Percentiles rank a stretch among this genome's conserved stretches.
Evolutionary conservation across 441 rosid genomes (phyloP).

Genomic region (Erysimum cheiri): DNA sequence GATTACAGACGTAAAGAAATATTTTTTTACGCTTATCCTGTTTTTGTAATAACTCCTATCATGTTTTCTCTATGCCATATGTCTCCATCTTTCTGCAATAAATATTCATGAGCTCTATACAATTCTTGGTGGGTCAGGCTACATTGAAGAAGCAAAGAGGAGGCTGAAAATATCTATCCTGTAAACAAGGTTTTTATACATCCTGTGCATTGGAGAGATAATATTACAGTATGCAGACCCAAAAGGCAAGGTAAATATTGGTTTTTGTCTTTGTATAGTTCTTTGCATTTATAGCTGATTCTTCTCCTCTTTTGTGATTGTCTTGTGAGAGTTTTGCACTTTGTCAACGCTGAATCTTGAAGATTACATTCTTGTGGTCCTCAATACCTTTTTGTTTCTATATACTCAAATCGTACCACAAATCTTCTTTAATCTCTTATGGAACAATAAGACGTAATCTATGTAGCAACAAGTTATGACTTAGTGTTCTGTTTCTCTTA

Average conservation of each 20-base stretch:
- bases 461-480: slow-evolving; percentile 2
- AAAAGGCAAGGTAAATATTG: slow-evolving; percentile 74
- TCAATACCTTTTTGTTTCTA: background rate
- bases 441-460: slow-evolving; percentile 9
- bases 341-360: slow-evolving; percentile 29
- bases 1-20: slow-evolving; percentile 30
- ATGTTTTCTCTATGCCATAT: slow-evolving; percentile 48
- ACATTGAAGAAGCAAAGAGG: slow-evolving; percentile 61
- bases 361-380: slow-evolving; percentile 41
- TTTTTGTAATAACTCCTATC: slow-evolving; percentile 46
- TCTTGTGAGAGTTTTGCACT: slow-evolving; percentile 28
- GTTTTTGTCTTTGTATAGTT: slow-evolving; percentile 17
- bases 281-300: slow-evolving; percentile 45
- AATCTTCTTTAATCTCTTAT: slow-evolving; percentile 18
- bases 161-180: slow-evolving; percentile 31
- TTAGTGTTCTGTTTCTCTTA: slow-evolving; percentile 8
- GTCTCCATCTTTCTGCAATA: slow-evolving; percentile 38
- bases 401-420: background rate
- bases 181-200: slow-evolving; percentile 41
- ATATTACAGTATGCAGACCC: slow-evolving; percentile 76
- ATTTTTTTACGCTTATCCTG: slow-evolving; percentile 15
- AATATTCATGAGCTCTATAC: slow-evolving; percentile 48
- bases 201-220: slow-evolving; percentile 45
- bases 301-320: slow-evolving; percentile 40
- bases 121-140: slow-evolving; percentile 71